Evolutionary conservation across 2,329 filamentous ascomycete genomes (phyloP).

Genomic region (Colletotrichum sublineola): DNA sequence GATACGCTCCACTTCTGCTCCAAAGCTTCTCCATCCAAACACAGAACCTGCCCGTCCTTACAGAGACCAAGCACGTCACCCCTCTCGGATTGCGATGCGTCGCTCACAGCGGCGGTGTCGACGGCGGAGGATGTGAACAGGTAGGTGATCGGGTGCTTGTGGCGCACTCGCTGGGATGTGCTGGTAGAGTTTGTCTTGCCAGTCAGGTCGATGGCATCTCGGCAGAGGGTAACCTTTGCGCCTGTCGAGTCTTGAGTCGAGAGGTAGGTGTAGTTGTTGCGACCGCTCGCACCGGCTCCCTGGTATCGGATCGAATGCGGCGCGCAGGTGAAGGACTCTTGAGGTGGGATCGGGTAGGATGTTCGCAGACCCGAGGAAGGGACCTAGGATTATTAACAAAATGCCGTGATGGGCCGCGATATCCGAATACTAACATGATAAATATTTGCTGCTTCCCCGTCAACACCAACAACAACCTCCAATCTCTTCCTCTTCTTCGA

Average conservation of each 20-base stretch:
- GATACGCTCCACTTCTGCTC: slow-evolving; percentile 62
- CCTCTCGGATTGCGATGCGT: slow-evolving; percentile 17
- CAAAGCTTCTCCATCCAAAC: slow-evolving; percentile 69
- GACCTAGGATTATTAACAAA: slow-evolving; percentile 59
- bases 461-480: slow-evolving; percentile 73
- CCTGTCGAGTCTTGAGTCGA: slow-evolving; percentile 64
- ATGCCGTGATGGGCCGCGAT: slow-evolving; percentile 6
- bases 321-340: slow-evolving; percentile 73
- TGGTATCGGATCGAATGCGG: slow-evolving; percentile 70
- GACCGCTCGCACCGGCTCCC: slow-evolving; percentile 60
- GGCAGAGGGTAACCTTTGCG: slow-evolving; percentile 70
- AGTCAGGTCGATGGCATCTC: slow-evolving; percentile 65
- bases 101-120: slow-evolving; percentile 24
- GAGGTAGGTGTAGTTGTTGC: slow-evolving; percentile 72
- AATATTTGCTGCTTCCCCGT: slow-evolving; percentile 75
- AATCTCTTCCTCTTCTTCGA: slow-evolving; percentile 73
- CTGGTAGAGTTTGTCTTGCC: slow-evolving; percentile 67
- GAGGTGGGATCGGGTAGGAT: slow-evolving; percentile 76
- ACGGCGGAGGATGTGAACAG: slow-evolving; percentile 54
- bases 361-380: slow-evolving; percentile 72
- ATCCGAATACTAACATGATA: slow-evolving; percentile 68
- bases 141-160: slow-evolving; percentile 57
- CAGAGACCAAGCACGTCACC: slow-evolving; percentile 68
- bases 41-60: slow-evolving; percentile 71
- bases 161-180: slow-evolving; percentile 51